Conservation (phyloP, 1,284 basidiomycete genomes). For the Leccinum fallax region DNA sequence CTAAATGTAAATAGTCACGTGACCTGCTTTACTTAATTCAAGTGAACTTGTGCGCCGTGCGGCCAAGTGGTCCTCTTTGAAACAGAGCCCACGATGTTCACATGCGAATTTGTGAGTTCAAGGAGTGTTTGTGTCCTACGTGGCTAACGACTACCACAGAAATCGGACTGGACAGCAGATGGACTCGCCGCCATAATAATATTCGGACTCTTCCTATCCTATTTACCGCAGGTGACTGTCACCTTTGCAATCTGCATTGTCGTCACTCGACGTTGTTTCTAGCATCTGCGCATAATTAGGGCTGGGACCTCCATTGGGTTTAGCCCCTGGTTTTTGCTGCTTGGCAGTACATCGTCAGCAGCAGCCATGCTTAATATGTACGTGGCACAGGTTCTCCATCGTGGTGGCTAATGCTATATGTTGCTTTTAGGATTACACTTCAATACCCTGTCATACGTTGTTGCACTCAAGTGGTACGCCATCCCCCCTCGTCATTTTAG, state of each 20-base stretch:
- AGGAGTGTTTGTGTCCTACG: not conserved
- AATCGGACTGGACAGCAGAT: conserved; percentile 77
- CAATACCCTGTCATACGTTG: conserved; percentile 89
- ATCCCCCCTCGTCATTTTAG: not conserved
- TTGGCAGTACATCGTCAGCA: conserved; percentile 86
- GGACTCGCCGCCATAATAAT: conserved; percentile 78
- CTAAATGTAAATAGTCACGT: conserved; percentile 1
- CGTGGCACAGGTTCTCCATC: conserved; percentile 18
- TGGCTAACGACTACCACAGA: conserved; percentile 39
- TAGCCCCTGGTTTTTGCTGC: conserved; percentile 90
- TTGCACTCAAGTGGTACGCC: conserved; percentile 73
- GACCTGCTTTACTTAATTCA: not conserved
- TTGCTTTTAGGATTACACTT: conserved; percentile 64
- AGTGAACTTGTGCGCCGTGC: too few species aligned
- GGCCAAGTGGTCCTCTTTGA: not conserved
- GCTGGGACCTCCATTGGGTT: conserved; percentile 85
- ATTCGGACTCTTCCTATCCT: conserved; percentile 82
- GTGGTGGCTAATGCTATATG: not conserved
- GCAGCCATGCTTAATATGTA: conserved; percentile 84
- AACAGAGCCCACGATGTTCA: not conserved
- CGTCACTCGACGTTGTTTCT: conserved; percentile 2
- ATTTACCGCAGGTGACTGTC: conserved; percentile 77
- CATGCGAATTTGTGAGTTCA: conserved; percentile 25
- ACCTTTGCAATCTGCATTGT: not conserved
- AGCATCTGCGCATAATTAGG: conserved; percentile 77